Base-by-base conservation (phyloP, 2,329 filamentous ascomycete genomes). In the Grosmannia clavigera region DNA sequence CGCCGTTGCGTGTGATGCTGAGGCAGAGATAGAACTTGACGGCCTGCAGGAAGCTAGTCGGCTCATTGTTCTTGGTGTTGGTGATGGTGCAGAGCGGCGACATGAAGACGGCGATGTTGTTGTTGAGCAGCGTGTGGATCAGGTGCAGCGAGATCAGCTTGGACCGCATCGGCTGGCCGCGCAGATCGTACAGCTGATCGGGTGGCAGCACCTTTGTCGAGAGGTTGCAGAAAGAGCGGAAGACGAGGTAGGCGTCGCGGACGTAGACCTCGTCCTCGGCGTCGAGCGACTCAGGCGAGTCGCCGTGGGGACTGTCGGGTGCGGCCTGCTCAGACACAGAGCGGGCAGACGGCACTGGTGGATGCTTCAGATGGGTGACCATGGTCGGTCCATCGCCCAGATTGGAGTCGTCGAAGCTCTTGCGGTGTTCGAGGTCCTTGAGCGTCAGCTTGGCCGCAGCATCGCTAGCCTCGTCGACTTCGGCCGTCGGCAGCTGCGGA, bases 21-120 rank as follows among this genome's bases (percentile, higher is more conserved):
- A 99, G 81, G 72, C 94, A 97, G 33, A 99, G 81, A 70, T 99
- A 96, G 70, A 95, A 96, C 71, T 97, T 96, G 70, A 96, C 86
- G 40, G 94, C 94, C 71, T 97, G 91, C 25, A 96, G 80, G 68
- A 99, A 96, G 40, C 85, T 89, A 31, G 92, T 97, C 1, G 88
- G 85, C 69, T 92, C 89, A 67, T 90, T 91, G 73, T 80, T 92
- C 68, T 90, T 92, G 68, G 90, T 95, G 74, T 91, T 94, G 68
- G 85, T 89, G 69, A 99, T 97, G 50, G 90, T 95, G 71, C 92
- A 92, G 63, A 92, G 78, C 1, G 92, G 92, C 55, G 92, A 96
- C 50, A 88, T 90, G 73, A 99, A 97, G 64, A 96, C 88, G 61
- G 82, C 74, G 64, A 92, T 88, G 73, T 97, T 90, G 74, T 96